These are phyloP conservation scores for Myriosclerotinia scirpicola DNA, from an alignment of 2,329 filamentous ascomycete species.

Conservation along the genomic window DNA sequence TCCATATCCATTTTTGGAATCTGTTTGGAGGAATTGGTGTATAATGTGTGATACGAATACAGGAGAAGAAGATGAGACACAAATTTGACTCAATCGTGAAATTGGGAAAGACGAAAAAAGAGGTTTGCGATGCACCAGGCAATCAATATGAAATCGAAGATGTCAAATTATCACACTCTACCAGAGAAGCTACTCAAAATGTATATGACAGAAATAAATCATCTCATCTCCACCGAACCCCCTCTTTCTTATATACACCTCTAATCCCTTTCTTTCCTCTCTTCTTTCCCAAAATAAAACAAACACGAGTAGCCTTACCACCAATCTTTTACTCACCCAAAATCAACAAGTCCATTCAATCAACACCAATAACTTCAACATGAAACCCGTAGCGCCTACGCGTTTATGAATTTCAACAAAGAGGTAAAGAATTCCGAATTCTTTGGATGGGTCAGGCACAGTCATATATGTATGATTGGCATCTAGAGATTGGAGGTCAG, in stretches of 20 bases:
- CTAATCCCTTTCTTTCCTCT: background rate
- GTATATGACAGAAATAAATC: background rate
- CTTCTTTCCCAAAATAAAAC: conserved; percentile 3
- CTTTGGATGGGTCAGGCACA: background rate
- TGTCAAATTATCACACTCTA: background rate
- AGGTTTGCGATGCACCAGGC: conserved; percentile 8
- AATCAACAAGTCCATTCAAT: conserved; percentile 1
- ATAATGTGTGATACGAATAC: background rate
- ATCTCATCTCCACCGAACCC: background rate
- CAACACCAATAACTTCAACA: background rate
- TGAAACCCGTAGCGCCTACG: conserved; percentile 13
- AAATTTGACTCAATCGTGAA: background rate
- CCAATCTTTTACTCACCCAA: background rate
- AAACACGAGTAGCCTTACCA: background rate
- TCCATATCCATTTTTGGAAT: conserved; percentile 6
- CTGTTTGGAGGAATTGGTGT: background rate
- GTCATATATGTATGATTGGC: conserved; percentile 5
- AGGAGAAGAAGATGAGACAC: background rate
- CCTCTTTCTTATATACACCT: conserved; percentile 11
- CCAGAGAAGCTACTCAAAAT: background rate
- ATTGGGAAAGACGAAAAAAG: background rate
- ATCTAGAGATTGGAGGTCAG: background rate
- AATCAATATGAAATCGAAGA: background rate
- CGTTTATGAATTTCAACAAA: background rate
- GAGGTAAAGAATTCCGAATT: too few relatives aligned